Conservation (phyloP, 106 monocot genomes). For the Apostasia ramifera region DNA sequence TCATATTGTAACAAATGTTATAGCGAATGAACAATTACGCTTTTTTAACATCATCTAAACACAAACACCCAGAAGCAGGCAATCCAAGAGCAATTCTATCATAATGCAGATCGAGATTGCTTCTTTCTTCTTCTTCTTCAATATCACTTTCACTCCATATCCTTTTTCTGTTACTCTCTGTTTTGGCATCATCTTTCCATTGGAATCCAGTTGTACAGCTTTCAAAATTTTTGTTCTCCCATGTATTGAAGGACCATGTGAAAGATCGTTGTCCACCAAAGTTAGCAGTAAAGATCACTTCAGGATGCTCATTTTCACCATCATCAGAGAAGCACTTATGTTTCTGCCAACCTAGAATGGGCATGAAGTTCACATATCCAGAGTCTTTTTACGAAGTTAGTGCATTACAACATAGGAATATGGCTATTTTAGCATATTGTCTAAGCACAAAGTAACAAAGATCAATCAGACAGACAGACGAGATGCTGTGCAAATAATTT, state of each 20-base stretch:
- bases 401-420: too few species aligned
- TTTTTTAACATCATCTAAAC: slow-evolving; percentile 65
- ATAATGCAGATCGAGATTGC: slow-evolving; percentile 20
- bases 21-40: slow-evolving; percentile 47
- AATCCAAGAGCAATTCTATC: slow-evolving; percentile 73
- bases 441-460: too few species aligned
- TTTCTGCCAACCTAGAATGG: slow-evolving; percentile 23
- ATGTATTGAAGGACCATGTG: slow-evolving; percentile 69
- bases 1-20: neutral
- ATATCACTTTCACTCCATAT: slow-evolving; percentile 77
- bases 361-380: too few species aligned
- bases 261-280: slow-evolving; percentile 52
- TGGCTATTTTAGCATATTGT: too few species aligned
- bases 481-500: too few species aligned
- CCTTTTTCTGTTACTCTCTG: slow-evolving; percentile 20
- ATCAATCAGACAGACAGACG: too few species aligned
- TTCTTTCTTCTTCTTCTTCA: slow-evolving; percentile 48
- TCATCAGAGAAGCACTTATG: slow-evolving; percentile 24
- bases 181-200: slow-evolving; percentile 52
- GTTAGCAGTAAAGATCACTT: slow-evolving; percentile 25
- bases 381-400: too few species aligned
- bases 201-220: slow-evolving; percentile 43
- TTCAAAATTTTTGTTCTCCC: slow-evolving; percentile 21
- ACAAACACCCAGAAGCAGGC: slow-evolving; percentile 61
- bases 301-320: slow-evolving; percentile 23